Evolutionary conservation across 2,329 filamentous ascomycete species (phyloP), one percentile per base, ranked within the genome.

Genomic region (Colletotrichum spaethianum): DNA sequence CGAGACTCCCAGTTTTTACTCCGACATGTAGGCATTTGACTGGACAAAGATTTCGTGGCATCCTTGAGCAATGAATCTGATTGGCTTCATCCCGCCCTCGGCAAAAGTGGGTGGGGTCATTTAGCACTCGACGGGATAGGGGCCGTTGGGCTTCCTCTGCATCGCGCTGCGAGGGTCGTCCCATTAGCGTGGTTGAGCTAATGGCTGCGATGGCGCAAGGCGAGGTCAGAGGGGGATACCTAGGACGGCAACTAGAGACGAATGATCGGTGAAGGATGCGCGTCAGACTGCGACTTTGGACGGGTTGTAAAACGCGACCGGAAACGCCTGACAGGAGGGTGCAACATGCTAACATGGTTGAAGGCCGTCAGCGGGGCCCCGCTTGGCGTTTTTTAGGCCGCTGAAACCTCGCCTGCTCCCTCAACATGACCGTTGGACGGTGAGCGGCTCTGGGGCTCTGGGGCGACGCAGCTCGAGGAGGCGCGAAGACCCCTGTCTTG

Each of bases 401-500:
- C n/a, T 71, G 68, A 71, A 71, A 71, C 63, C 12, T 36, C 31
- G 53, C 31, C 31, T 52, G 20, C 44, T 48, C 44, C 40, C 40
- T 14, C 12, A 8, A 42, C 16, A 7, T 6, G 33, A 8, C 33
- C 33, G 33, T 11, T 36, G 33, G 8, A 36, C 2, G 11, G 40
- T 5, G 38, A 40, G 38, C 6, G 40, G 16, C 14, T 18, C 40
- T 42, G 44, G 44, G 52, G 52, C 52, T 31, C 12, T 23, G 28
- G n/a, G n/a, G 23, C n/a, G 20, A 20, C 20, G 44, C 20, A n/a
- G 23, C 44, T 26, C 20, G 44, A 16, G 12, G 40, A 18, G 40
- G 40, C 40, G 16, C 40, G 40, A 11, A 14, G 8, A 18, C 40
- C 40, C 40, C 40, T 42, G 87, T 66, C 67, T 55, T 67, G 67